Base-by-base conservation (phyloP, 2,329 filamentous ascomycete species). In the Chaetothyriales sp. region DNA sequence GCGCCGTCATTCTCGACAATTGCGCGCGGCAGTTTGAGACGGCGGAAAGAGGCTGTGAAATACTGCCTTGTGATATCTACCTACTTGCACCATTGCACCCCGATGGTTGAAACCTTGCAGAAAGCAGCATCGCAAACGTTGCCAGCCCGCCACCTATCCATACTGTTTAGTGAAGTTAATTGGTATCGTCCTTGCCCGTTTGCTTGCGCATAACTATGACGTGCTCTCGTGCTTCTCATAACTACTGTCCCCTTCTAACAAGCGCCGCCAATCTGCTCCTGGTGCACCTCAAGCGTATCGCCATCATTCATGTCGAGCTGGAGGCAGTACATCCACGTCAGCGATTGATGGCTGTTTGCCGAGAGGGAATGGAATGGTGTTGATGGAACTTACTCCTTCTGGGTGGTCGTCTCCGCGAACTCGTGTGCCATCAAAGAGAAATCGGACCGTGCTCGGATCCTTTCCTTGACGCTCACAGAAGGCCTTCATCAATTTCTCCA, bases 401-500 rank as follows among this genome's bases (percentile, higher is more conserved):
- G 92, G 92, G 13, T 86, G 95, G 65, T 98, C 92, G 18, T 81
- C 82, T 0, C 85, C 81, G 63, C 94, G 85, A 5, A 98, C 92
- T 53, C 92, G 83, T 61, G 86, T 83, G n/a, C 92, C 92, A 62
- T 98, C 92, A 63, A 97, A 97, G 1, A 98, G 76, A 69, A 98
- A 98, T 28, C 92, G 84, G 46, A 97, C 90, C 4, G 86, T 90
- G 33, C 75, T 80, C 5, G 83, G 73, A 33, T 83, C 81, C 75
- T 97, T 97, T 62, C 92, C 92, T 68, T 95, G 89, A 20, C 92
- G 81, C 61, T 97, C 90, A 70, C 92, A 98, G 69, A 97, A 98
- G 18, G 92, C 92, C 56, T 88, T 85, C 92, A 98, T 98, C 51
- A 98, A 77, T 76, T 98, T 98, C 73, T 95, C 92, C 1, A 98